These are phyloP conservation scores for Scutellaria baicalensis DNA, from an alignment of 257 asterid species.

Conservation along the genomic window DNA sequence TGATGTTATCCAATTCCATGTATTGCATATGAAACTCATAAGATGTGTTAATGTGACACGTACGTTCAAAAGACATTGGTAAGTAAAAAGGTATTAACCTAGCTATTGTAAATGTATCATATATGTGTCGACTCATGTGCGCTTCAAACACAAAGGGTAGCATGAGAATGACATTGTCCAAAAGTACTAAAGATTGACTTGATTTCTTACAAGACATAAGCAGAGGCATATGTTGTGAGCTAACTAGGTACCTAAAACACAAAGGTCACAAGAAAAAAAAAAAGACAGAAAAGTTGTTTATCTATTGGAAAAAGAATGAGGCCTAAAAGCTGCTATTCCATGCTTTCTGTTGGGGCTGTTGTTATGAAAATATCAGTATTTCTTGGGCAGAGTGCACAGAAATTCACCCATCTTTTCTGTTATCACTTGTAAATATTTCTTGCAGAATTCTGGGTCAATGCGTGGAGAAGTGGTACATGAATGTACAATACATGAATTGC, in stretches of 20 bases:
- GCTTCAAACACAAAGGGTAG: no score
- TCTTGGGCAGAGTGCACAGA: constrained; percentile 34
- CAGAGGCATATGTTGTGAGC: constrained; percentile 10
- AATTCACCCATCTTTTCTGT: constrained; percentile 10
- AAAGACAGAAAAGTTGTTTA: constrained; percentile 13
- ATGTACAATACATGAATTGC: constrained; percentile 14
- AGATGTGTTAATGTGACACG: no score
- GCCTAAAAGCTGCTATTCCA: constrained; percentile 28
- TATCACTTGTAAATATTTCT: not conserved
- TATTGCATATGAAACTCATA: no score
- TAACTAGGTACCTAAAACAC: constrained; percentile 7
- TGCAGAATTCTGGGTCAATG: constrained; percentile 32
- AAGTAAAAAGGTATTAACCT: no score
- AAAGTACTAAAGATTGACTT: constrained; percentile 15
- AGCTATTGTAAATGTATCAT: no score
- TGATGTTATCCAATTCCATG: no score
- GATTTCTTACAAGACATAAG: constrained; percentile 12
- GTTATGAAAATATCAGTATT: constrained; percentile 22
- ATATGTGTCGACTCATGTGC: no score
- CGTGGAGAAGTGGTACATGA: constrained; percentile 12
- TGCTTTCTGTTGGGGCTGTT: constrained; percentile 32
- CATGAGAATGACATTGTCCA: not conserved
- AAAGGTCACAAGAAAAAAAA: constrained; percentile 15
- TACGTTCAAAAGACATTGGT: no score
- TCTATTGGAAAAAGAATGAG: constrained; percentile 32